phyloP scores from a whole-genome alignment of 495 filamentous ascomycete genomes.

The Hypoxylon crocopeplum region DNA sequence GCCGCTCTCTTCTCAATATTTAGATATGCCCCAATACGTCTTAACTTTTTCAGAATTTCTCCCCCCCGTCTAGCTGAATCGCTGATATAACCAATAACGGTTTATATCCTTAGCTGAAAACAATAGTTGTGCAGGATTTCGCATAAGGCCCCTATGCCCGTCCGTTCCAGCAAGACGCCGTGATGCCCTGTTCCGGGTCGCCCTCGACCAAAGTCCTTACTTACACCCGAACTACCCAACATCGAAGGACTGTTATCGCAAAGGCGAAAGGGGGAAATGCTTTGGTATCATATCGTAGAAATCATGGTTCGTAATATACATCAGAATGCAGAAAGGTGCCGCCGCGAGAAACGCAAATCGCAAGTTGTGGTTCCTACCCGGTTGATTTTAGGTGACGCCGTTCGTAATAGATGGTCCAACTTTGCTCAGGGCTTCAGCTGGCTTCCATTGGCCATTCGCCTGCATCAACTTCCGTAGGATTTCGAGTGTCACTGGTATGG shows the following conservation, averaged over 20 bases:
- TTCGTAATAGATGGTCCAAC: conserved; percentile 25
- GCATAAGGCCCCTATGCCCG: conserved; percentile 14
- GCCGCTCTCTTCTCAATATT: too few species aligned
- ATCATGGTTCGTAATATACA: conserved; percentile 42
- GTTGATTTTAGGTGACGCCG: conserved; percentile 9
- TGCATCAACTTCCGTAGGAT: conserved; percentile 34
- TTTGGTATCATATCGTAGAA: conserved; percentile 36
- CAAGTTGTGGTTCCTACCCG: background rate
- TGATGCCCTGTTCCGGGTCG: conserved; percentile 19
- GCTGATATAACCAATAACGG: background rate
- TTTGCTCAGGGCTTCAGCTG: conserved; percentile 31
- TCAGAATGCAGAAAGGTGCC: conserved; percentile 24
- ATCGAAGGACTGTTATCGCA: conserved; percentile 13
- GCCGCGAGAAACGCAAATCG: too few species aligned
- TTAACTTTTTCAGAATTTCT: too few species aligned
- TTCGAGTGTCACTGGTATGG: conserved; percentile 36
- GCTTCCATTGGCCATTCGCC: conserved; percentile 32
- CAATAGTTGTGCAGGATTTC: conserved; percentile 6
- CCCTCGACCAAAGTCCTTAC: conserved; percentile 20
- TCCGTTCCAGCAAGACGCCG: conserved; percentile 34
- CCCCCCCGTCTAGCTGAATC: too few species aligned
- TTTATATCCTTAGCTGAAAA: conserved; percentile 12
- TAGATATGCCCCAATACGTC: too few species aligned
- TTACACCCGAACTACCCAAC: conserved; percentile 13
- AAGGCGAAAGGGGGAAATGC: conserved; percentile 4